Percentiles rank a stretch among this genome's conserved stretches.
Conservation (phyloP, 495 filamentous ascomycete genomes). For the Aspergillus panamensis region DNA sequence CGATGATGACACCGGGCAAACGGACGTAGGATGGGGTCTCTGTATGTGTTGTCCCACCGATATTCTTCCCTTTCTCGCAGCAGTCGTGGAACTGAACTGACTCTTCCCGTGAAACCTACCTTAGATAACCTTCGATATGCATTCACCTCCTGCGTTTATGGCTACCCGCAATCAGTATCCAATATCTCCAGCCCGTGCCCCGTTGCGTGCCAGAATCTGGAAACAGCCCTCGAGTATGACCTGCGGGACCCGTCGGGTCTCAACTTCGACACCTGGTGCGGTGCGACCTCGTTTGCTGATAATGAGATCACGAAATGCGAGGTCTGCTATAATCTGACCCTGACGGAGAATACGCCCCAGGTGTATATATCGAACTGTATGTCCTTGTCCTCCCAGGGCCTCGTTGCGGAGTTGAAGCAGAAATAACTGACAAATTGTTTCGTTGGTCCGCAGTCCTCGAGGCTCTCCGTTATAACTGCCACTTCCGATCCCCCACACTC, state of each 20-base stretch:
- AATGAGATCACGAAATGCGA: conserved; percentile 43
- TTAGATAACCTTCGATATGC: conserved; percentile 51
- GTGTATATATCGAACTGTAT: conserved; percentile 50
- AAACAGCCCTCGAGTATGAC: conserved; percentile 33
- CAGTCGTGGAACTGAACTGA: not conserved
- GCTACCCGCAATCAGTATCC: conserved; percentile 32
- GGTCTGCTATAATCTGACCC: conserved; percentile 43
- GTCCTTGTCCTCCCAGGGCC: conserved; percentile 13
- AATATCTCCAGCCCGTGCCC: conserved; percentile 43
- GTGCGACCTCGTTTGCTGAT: conserved; percentile 36
- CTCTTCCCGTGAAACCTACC: not conserved
- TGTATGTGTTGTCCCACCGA: conserved; percentile 39
- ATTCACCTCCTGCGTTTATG: conserved; percentile 45
- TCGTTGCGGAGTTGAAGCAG: not conserved
- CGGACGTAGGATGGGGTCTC: conserved; percentile 58
- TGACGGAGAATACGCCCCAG: conserved; percentile 20
- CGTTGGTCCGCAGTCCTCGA: conserved; percentile 39
- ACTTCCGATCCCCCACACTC: conserved; percentile 35
- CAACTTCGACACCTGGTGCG: conserved; percentile 36
- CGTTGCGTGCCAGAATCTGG: conserved; percentile 38
- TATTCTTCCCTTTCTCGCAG: not conserved
- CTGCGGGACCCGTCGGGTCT: conserved; percentile 27
- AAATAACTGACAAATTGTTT: not conserved
- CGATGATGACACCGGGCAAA: conserved; percentile 44
- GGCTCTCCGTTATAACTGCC: conserved; percentile 49